phyloP scores from a whole-genome alignment of 306 rosid species.

The Pueraria montana region DNA sequence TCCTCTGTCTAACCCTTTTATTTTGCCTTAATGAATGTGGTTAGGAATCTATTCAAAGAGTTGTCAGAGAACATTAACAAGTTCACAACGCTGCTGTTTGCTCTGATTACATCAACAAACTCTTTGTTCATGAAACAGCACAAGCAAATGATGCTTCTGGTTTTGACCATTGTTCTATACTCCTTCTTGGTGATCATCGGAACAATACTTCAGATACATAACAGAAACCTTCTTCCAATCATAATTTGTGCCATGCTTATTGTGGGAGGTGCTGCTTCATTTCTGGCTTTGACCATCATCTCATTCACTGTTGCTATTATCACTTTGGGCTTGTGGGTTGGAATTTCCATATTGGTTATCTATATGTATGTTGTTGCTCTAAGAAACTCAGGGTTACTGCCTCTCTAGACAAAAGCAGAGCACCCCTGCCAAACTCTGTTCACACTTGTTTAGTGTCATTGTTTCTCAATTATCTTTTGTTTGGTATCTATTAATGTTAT shows the following conservation, averaged over 20 bases:
- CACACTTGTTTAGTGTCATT: not conserved
- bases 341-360: not conserved
- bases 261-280: not conserved
- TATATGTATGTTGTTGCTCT: not conserved
- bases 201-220: not conserved
- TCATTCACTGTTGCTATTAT: conserved; percentile 34
- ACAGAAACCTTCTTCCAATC: not conserved
- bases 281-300: conserved; percentile 5
- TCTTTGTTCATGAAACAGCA: not conserved
- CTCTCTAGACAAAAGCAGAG: not conserved
- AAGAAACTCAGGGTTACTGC: not conserved
- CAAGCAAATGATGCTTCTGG: not conserved
- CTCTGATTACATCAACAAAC: not conserved
- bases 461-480: not conserved
- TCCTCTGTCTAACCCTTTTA: not conserved
- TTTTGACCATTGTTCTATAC: not conserved
- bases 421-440: not conserved
- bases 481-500: not conserved
- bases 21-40: not conserved
- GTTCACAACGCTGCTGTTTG: not conserved
- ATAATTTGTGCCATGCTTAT: not conserved
- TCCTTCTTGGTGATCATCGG: not conserved
- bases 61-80: not conserved
- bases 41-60: not conserved
- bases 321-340: not conserved